These are phyloP conservation scores for Fusarium pseudonygamai DNA, from an alignment of 2,329 filamentous ascomycete species.

Conservation along the genomic window DNA sequence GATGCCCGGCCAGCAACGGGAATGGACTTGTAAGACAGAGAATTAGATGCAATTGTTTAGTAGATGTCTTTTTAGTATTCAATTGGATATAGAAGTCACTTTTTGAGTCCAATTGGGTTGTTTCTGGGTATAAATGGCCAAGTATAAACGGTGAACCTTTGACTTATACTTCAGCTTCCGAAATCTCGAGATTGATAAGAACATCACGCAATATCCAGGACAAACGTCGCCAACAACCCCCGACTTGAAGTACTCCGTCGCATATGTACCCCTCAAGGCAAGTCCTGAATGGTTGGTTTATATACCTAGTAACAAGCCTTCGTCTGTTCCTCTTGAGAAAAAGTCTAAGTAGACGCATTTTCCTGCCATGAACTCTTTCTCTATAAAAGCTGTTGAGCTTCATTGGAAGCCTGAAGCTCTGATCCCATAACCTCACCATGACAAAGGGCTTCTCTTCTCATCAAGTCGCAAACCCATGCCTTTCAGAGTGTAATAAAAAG, in stretches of 20 bases:
- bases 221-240: constrained; percentile 24
- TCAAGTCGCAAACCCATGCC: background rate
- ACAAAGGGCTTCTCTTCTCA: background rate
- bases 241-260: background rate
- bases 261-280: background rate
- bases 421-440: background rate
- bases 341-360: too few species aligned
- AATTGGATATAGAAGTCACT: background rate
- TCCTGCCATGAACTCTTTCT: background rate
- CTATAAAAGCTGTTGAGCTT: background rate
- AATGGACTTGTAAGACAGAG: background rate
- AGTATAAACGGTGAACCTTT: background rate
- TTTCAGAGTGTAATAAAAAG: too few species aligned
- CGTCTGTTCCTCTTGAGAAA: fast-evolving
- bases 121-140: background rate
- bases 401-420: background rate
- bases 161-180: background rate
- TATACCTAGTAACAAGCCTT: too few species aligned
- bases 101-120: background rate
- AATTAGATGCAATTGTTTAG: background rate
- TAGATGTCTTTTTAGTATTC: background rate
- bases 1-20: background rate
- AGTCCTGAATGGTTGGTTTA: fast-evolving
- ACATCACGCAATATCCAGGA: constrained; percentile 28
- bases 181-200: constrained; percentile 18